Conservation (phyloP, 2,329 filamentous ascomycete genomes). For the Seiridium cupressi region DNA sequence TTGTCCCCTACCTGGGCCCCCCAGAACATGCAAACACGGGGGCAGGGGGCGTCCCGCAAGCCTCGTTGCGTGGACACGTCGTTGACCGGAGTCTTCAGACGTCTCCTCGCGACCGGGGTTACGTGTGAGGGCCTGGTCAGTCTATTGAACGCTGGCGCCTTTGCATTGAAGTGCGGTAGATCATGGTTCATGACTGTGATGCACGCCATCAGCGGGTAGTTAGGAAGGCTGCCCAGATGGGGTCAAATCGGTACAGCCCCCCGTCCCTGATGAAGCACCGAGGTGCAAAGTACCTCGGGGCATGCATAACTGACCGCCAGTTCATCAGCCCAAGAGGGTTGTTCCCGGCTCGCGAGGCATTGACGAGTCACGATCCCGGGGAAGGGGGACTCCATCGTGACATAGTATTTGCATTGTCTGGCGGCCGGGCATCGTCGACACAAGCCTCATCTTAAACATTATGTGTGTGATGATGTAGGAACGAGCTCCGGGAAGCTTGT, state of each 20-base stretch:
- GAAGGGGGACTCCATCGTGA: conserved; percentile 4
- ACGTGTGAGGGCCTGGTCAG: neutral
- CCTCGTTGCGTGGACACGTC: neutral
- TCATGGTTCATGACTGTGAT: conserved; percentile 39
- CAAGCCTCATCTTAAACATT: conserved; percentile 8
- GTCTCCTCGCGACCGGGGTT: neutral
- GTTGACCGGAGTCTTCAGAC: neutral
- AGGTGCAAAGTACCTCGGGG: conserved; percentile 11
- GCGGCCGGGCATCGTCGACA: conserved; percentile 5
- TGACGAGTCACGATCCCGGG: conserved; percentile 8
- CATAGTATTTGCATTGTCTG: conserved; percentile 9
- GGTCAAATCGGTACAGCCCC: neutral
- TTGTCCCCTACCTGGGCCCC: neutral
- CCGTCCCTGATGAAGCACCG: conserved; percentile 17
- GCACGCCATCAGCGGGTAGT: conserved; percentile 19
- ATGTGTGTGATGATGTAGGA: conserved; percentile 13
- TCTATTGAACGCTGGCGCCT: neutral
- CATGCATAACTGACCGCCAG: conserved; percentile 46
- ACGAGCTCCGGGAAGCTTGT: conserved; percentile 6
- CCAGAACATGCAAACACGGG: neutral
- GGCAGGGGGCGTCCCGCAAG: neutral
- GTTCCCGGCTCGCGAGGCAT: conserved; percentile 26
- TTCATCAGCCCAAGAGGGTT: conserved; percentile 34
- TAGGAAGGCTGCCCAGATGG: neutral
- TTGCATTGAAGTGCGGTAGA: conserved; percentile 20